Conservation (phyloP, 2,329 filamentous ascomycete species). For the Colletotrichum musae region DNA sequence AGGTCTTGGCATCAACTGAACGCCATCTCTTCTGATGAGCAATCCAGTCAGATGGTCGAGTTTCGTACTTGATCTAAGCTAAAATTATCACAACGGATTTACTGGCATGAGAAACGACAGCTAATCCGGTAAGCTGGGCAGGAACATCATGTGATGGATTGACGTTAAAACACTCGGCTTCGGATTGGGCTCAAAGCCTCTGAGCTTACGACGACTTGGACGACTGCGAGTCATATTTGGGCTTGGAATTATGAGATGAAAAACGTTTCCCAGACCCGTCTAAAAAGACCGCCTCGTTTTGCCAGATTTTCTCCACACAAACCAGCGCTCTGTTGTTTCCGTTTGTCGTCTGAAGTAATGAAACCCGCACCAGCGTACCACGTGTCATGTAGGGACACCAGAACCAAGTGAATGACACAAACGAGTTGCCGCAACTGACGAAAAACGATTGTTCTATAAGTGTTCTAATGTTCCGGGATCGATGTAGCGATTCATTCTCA, state of each 20-base stretch:
- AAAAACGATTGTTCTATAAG: no score
- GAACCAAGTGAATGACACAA: background rate
- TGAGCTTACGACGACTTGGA: constrained; percentile 4
- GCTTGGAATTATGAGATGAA: background rate
- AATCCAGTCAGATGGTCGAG: no score
- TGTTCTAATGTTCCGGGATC: no score
- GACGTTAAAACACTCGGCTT: background rate
- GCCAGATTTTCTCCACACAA: background rate
- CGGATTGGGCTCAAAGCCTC: background rate
- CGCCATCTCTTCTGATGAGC: no score
- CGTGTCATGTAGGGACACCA: background rate
- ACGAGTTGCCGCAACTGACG: no score
- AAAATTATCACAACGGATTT: no score
- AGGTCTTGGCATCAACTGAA: no score
- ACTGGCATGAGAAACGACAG: no score
- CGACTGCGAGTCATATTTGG: constrained; percentile 12
- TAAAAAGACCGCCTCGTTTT: constrained; percentile 15
- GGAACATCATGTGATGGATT: background rate
- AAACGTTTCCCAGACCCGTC: background rate
- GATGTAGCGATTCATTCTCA: no score
- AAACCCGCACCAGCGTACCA: background rate
- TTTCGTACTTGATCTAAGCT: no score
- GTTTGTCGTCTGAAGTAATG: constrained; percentile 8
- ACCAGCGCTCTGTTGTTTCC: background rate
- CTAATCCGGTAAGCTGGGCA: background rate